Evolutionary conservation across 2,329 filamentous ascomycete genomes (phyloP).

Genomic region (Epichloe brachyelytri): DNA sequence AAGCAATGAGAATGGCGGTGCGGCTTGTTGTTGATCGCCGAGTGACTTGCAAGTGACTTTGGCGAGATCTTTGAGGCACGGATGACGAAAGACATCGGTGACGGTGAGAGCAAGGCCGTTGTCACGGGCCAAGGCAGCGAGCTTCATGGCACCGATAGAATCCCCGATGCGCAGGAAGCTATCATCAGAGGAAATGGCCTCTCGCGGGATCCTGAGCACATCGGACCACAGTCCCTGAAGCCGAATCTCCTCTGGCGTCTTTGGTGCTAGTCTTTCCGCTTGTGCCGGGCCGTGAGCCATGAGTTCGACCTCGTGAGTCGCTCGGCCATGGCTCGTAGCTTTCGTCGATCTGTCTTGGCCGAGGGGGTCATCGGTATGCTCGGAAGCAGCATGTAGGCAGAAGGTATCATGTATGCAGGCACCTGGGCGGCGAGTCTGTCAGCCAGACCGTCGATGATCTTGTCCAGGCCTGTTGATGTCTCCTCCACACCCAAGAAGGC

Average conservation of each 20-base stretch:
- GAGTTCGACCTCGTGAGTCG: conserved; percentile 5
- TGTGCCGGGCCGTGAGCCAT: neutral
- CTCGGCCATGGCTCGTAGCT: conserved; percentile 4
- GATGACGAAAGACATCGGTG: conserved; percentile 21
- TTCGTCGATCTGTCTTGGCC: conserved; percentile 10
- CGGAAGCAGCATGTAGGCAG: conserved; percentile 6
- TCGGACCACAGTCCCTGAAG: conserved; percentile 7
- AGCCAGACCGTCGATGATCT: neutral
- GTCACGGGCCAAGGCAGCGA: conserved; percentile 25
- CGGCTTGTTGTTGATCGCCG: neutral
- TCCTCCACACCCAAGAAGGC: neutral
- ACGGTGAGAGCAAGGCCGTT: conserved; percentile 25
- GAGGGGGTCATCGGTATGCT: conserved; percentile 9
- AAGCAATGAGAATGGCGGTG: conserved; percentile 1
- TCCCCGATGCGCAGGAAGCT: conserved; percentile 7
- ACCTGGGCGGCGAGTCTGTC: neutral
- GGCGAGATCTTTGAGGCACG: conserved; percentile 2
- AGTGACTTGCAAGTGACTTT: neutral
- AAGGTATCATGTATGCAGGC: conserved; percentile 9
- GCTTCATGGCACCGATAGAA: conserved; percentile 15
- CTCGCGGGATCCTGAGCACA: conserved; percentile 2
- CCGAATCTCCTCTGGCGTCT: neutral
- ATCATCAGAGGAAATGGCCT: conserved; percentile 4
- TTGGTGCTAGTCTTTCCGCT: neutral
- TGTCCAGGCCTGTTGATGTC: neutral